A percentile compares a stretch with the other conserved stretches of the same genome.
Conservation (phyloP, 352 stramenopile genomes). For the Pythium brachiatum region DNA sequence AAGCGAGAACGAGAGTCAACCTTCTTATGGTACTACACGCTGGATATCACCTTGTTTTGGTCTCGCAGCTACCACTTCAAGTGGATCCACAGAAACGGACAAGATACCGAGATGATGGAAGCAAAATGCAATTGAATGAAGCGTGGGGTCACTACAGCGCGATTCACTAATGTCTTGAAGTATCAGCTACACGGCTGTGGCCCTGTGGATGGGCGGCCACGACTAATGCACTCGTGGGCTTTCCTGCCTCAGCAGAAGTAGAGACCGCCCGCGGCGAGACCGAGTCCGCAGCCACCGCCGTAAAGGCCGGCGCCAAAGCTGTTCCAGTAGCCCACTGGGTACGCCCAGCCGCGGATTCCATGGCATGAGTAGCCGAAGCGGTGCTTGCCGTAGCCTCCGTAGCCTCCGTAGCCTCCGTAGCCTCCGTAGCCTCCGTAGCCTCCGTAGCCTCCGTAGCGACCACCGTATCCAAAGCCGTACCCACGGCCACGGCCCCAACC, state of each 20-base stretch:
- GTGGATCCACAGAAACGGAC: no score
- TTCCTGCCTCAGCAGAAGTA: conserved; percentile 9
- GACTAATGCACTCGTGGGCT: background rate
- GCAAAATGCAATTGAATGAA: background rate
- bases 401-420: no score
- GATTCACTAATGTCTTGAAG: background rate
- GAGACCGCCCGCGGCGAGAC: conserved; percentile 14
- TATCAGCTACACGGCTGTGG: background rate
- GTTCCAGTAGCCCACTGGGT: conserved; percentile 41
- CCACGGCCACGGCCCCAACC: background rate
- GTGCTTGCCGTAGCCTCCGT: conserved; percentile 93
- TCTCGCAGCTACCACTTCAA: no score
- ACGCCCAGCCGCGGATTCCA: conserved; percentile 33
- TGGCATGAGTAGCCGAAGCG: conserved; percentile 37
- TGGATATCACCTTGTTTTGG: background rate
- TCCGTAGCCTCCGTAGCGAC: background rate
- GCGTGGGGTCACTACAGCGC: background rate
- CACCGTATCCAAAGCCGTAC: background rate
- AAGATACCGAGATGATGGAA: background rate
- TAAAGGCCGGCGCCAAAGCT: conserved; percentile 19
- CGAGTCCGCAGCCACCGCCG: conserved; percentile 19
- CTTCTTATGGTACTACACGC: background rate
- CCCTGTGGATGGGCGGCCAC: background rate
- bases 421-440: no score
- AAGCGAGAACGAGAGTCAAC: background rate